Conservation (phyloP, 805 yeast genomes). For the Hanseniaspora jakobsenii region DNA sequence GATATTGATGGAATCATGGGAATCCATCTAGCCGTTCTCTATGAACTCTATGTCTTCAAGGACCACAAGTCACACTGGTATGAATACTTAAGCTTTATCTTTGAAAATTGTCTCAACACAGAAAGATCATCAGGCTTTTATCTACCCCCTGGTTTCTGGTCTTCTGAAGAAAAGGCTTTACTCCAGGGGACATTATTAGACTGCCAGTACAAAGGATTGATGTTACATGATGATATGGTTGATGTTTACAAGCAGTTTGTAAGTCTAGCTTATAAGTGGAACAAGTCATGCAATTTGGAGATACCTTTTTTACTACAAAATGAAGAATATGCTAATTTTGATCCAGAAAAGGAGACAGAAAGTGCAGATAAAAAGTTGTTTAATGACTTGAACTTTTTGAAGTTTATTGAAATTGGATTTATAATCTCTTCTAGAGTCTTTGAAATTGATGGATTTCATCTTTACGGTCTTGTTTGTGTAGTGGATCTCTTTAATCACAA, state of each 20-base stretch:
- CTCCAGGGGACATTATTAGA: constrained; percentile 51
- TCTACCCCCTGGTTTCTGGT: constrained; percentile 60
- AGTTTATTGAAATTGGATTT: constrained; percentile 47
- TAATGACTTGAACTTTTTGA: constrained; percentile 26
- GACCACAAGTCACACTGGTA: constrained; percentile 66
- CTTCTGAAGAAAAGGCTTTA: constrained; percentile 33
- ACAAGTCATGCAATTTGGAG: constrained; percentile 20
- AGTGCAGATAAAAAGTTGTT: constrained; percentile 5
- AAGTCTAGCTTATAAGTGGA: constrained; percentile 29
- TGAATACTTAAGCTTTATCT: constrained; percentile 47
- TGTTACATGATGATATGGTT: constrained; percentile 29
- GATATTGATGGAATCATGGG: constrained; percentile 53
- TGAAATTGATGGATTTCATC: constrained; percentile 63
- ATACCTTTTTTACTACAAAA: constrained; percentile 28
- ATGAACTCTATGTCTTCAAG: constrained; percentile 46
- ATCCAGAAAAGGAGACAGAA: background rate
- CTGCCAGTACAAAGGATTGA: constrained; percentile 37
- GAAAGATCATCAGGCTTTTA: constrained; percentile 24
- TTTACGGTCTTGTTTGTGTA: constrained; percentile 71
- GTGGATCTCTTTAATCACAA: constrained; percentile 82
- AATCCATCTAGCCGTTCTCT: constrained; percentile 55
- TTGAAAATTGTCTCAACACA: constrained; percentile 25
- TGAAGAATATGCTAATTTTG: constrained; percentile 22
- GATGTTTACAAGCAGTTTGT: constrained; percentile 31
- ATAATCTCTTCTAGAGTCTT: constrained; percentile 70